Conservation (phyloP, 2,329 filamentous ascomycete genomes). For the Ophiocordyceps australis region DNA sequence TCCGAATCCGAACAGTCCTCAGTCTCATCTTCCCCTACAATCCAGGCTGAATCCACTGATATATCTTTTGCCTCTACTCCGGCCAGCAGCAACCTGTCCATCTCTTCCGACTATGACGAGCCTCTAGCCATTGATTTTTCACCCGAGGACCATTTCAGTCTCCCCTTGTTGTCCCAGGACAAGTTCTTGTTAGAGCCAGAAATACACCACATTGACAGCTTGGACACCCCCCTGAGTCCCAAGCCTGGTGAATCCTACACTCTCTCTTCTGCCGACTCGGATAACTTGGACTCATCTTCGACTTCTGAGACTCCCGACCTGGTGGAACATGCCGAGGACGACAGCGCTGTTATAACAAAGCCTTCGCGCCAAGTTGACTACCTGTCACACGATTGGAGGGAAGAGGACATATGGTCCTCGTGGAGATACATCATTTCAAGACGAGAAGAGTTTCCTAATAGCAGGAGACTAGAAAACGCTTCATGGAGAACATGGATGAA, state of each 20-base stretch:
- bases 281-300: constrained; percentile 29
- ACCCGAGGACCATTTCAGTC: constrained; percentile 26
- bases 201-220: constrained; percentile 15
- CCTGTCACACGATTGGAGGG: constrained; percentile 78
- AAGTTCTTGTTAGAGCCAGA: constrained; percentile 21
- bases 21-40: constrained; percentile 28
- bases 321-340: constrained; percentile 53
- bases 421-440: constrained; percentile 86
- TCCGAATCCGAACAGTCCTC: constrained; percentile 32
- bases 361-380: constrained; percentile 90
- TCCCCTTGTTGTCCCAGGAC: constrained; percentile 26
- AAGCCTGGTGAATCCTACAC: constrained; percentile 29
- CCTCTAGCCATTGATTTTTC: constrained; percentile 21
- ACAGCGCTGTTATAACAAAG: constrained; percentile 54
- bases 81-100: constrained; percentile 43
- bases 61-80: constrained; percentile 45
- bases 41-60: constrained; percentile 32
- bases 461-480: constrained; percentile 76
- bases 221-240: constrained; percentile 32
- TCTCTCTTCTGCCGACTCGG: constrained; percentile 34
- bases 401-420: constrained; percentile 94
- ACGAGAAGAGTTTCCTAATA: constrained; percentile 61
- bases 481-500: constrained; percentile 97
- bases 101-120: constrained; percentile 38
- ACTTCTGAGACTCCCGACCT: constrained; percentile 38